These are phyloP conservation scores for Omphalotus guepiniiformis DNA, from an alignment of 768 basidiomycete genomes.

Conservation along the genomic window DNA sequence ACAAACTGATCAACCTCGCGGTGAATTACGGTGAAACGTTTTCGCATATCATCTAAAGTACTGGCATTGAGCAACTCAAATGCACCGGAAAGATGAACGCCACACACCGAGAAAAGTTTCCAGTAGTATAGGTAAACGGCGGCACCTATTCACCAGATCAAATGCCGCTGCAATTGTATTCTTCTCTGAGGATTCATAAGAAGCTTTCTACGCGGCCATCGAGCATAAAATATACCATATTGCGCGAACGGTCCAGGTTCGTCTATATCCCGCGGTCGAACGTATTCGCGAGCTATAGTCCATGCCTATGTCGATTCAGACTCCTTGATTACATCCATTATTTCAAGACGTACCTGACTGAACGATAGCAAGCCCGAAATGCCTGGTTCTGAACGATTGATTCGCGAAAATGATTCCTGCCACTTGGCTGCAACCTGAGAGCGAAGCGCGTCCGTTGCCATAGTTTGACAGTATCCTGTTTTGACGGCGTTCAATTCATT, in stretches of 20 bases:
- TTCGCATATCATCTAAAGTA: conserved; percentile 56
- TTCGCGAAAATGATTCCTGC: conserved; percentile 63
- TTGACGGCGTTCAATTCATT: too few relatives aligned
- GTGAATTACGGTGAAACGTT: conserved; percentile 53
- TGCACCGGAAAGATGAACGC: not conserved
- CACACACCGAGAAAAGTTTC: conserved; percentile 69
- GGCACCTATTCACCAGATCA: conserved; percentile 50
- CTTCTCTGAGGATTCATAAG: conserved; percentile 34
- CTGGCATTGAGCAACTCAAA: not conserved
- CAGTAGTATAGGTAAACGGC: conserved; percentile 58
- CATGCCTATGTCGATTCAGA: conserved; percentile 46
- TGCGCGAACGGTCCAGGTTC: conserved; percentile 20
- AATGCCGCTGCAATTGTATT: conserved; percentile 52
- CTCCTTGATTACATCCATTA: not conserved
- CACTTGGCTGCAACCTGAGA: conserved; percentile 66
- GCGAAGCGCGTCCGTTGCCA: conserved; percentile 61
- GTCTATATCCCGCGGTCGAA: conserved; percentile 52
- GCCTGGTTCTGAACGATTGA: conserved; percentile 55
- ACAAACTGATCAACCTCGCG: conserved; percentile 58
- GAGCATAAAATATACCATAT: conserved; percentile 6
- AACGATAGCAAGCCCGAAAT: conserved; percentile 63
- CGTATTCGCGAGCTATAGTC: conserved; percentile 47
- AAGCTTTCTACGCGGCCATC: not conserved
- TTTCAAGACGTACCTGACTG: conserved; percentile 43
- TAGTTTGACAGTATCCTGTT: too few relatives aligned